These are phyloP conservation scores for Trypanosoma caninum DNA, from an alignment of 208 protist genomes.

Conservation along the genomic window DNA sequence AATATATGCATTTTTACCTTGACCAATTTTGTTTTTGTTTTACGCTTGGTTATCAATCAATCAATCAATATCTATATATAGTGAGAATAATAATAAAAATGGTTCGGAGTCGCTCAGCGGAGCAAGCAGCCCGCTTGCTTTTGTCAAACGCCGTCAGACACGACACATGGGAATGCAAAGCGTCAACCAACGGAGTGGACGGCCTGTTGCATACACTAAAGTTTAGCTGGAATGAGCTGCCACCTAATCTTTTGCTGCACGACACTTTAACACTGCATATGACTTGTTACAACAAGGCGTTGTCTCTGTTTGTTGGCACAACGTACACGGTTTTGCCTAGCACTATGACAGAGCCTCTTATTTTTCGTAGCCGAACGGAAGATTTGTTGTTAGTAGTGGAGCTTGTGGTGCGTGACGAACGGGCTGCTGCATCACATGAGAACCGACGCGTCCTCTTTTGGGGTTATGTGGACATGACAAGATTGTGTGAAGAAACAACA, in stretches of 20 bases:
- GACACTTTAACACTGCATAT: slow-evolving; percentile 58
- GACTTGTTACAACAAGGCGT: slow-evolving; percentile 54
- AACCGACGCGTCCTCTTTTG: slow-evolving; percentile 57
- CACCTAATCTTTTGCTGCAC: slow-evolving; percentile 7
- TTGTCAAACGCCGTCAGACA: slow-evolving; percentile 83
- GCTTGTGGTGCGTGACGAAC: slow-evolving; percentile 32
- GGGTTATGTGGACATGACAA: slow-evolving; percentile 40
- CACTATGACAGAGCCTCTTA: slow-evolving; percentile 34
- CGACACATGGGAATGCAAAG: slow-evolving; percentile 77
- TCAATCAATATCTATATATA: neutral
- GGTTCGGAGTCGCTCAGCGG: slow-evolving; percentile 54
- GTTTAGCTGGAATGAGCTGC: slow-evolving; percentile 24
- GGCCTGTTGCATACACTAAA: slow-evolving; percentile 40
- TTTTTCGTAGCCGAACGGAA: slow-evolving; percentile 48
- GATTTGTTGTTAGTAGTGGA: slow-evolving; percentile 67
- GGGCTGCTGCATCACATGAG: slow-evolving; percentile 25
- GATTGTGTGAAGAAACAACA: slow-evolving; percentile 6
- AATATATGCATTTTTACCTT: neutral
- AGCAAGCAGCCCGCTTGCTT: slow-evolving; percentile 79
- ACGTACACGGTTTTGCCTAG: slow-evolving; percentile 42
- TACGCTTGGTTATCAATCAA: neutral
- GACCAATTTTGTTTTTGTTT: slow-evolving; percentile 3
- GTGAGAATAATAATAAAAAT: slow-evolving; percentile 3
- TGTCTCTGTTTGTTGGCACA: slow-evolving; percentile 65
- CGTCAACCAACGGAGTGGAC: slow-evolving; percentile 35